Conservation (phyloP, 1,284 basidiomycete species). For the Hemileia vastatrix region DNA sequence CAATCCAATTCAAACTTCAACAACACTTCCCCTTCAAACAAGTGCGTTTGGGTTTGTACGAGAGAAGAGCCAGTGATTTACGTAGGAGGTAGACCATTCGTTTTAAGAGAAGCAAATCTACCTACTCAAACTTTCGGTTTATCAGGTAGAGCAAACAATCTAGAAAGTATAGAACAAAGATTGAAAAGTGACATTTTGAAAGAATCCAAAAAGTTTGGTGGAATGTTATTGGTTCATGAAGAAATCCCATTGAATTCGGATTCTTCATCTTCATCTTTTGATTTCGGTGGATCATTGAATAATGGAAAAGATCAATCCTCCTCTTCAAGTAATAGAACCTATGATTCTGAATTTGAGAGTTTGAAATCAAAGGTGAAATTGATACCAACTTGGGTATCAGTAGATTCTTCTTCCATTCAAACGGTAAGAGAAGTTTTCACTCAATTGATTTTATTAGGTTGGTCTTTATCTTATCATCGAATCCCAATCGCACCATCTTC, state of each 20-base stretch:
- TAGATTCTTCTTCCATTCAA: conserved; percentile 82
- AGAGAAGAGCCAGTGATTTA: conserved; percentile 57
- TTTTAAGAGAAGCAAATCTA: conserved; percentile 76
- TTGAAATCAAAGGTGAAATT: conserved; percentile 66
- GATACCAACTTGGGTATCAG: conserved; percentile 92
- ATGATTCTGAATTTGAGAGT: conserved; percentile 42
- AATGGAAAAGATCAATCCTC: conserved; percentile 35
- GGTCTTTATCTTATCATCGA: conserved; percentile 32
- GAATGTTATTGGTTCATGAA: conserved; percentile 83
- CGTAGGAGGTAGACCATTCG: conserved; percentile 86
- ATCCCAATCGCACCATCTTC: conserved; percentile 8
- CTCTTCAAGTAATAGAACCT: background rate
- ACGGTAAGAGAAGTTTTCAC: conserved; percentile 61
- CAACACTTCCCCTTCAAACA: conserved; percentile 26
- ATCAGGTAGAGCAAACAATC: conserved; percentile 82
- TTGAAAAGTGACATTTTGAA: conserved; percentile 86
- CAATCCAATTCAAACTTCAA: too few species aligned
- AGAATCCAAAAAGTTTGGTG: conserved; percentile 76
- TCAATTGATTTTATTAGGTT: too few species aligned
- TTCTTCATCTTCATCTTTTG: too few species aligned
- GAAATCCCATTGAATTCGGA: too few species aligned
- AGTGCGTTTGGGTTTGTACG: conserved; percentile 51
- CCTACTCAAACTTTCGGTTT: conserved; percentile 73
- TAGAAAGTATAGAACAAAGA: conserved; percentile 78
- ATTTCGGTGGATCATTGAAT: too few species aligned